Evolutionary conservation across 164 flowering plant species (phyloP), one percentile per base, ranked within the genome.

Genomic region (Macadamia tetraphylla): DNA sequence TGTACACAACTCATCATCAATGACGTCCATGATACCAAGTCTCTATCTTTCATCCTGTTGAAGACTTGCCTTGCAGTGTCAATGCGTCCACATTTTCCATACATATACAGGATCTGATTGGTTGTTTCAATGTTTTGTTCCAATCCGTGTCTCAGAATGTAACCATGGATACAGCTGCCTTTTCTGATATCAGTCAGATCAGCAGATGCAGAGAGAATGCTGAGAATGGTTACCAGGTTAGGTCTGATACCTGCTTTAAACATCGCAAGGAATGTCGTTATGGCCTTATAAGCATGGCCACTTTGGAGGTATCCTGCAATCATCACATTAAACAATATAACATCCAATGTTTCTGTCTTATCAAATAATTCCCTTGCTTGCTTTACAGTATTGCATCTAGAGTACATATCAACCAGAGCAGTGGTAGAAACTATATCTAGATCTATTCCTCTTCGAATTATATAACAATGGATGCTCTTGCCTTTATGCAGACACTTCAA

Each of bases 1-100:
- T 58, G 56, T 52, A 75, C 79, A 70, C 74, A 80, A 58, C 84
- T 80, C 74, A 74, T 80, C 80, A 88, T 86, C 81, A 88, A 73
- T 30, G 88, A 81, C 56, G 88, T 82, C 86, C 85, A 88, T 2
- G 88, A 80, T 1, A 85, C 84, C 73, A 77, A 61, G 73, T 87
- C 90, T 76, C 69, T 86, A 40, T 62, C 9, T 55, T 65, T 71
- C 61, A 84, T 74, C 67, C 63, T 52, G 49, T 78, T 58, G 63
- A 89, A 86, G 66, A 87, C 64, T 43, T 29, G 44, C 67, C 80
- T 73, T 9, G 90, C 82, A 58, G 63, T 43, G 13, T 63, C 77
- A 66, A 87, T 62, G 40, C 59, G 61, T 32, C 87, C 81, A 70
- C 78, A 79, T 72, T 79, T 85, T 23, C 79, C 78, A 76, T 86